Percentiles rank a stretch among this genome's conserved stretches.
phyloP scores from a whole-genome alignment of 2,329 filamentous ascomycete genomes.

The Cladosporium oxysporum region DNA sequence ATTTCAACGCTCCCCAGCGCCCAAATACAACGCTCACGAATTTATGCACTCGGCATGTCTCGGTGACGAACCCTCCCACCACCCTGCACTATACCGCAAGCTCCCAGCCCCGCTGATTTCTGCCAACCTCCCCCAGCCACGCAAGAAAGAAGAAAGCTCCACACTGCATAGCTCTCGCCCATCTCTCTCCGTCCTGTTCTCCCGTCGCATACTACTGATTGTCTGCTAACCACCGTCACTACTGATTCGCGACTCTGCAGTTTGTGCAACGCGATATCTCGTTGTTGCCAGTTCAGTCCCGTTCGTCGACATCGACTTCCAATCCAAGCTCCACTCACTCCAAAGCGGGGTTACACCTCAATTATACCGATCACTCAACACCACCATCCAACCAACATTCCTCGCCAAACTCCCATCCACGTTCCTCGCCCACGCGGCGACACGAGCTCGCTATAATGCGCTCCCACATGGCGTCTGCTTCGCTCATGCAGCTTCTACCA shows the following conservation, averaged over 20 bases:
- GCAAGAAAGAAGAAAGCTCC: background rate
- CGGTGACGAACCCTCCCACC: constrained; percentile 1
- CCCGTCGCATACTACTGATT: constrained; percentile 7
- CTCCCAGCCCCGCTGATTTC: constrained; percentile 6
- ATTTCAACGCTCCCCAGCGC: constrained; percentile 9
- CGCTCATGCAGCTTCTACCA: constrained; percentile 34
- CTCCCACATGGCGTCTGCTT: constrained; percentile 27
- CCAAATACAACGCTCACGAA: background rate
- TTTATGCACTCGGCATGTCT: constrained; percentile 10
- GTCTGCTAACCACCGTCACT: constrained; percentile 8
- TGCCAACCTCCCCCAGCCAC: constrained; percentile 14
- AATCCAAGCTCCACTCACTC: constrained; percentile 5
- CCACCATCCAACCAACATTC: constrained; percentile 8
- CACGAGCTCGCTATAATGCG: constrained; percentile 28
- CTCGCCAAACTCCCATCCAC: constrained; percentile 21
- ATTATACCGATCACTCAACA: background rate
- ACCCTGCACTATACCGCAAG: background rate
- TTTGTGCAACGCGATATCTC: constrained; percentile 2
- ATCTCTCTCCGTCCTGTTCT: background rate
- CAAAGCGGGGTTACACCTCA: constrained; percentile 10
- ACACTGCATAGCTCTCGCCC: constrained; percentile 11
- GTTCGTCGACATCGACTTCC: constrained; percentile 3
- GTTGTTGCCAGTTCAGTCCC: background rate
- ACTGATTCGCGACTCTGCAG: constrained; percentile 3
- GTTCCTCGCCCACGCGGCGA: constrained; percentile 29